These are phyloP conservation scores for Syncephalastrum racemosum DNA, from an alignment of 371 early-diverging fungal species.

Conservation along the genomic window DNA sequence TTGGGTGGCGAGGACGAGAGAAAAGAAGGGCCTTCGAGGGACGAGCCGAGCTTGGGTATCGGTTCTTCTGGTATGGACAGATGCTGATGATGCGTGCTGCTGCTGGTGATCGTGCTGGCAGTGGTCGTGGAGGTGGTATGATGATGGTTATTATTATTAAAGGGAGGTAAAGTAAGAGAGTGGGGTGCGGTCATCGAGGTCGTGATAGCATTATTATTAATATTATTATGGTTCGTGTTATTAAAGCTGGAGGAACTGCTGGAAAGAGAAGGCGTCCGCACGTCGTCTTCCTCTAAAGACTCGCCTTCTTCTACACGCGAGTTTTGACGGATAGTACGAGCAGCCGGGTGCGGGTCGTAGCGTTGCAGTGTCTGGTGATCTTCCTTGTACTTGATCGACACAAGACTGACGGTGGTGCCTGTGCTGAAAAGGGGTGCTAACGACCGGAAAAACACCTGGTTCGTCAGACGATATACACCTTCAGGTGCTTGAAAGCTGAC, in stretches of 20 bases:
- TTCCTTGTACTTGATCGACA: conserved; percentile 64
- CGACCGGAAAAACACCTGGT: conserved; percentile 54
- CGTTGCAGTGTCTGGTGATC: conserved; percentile 29
- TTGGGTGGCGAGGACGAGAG: conserved; percentile 9
- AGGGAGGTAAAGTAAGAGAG: too few relatives aligned
- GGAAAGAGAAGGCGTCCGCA: conserved; percentile 28
- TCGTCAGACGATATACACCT: conserved; percentile 48
- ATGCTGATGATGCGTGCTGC: conserved; percentile 8
- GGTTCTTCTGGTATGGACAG: conserved; percentile 22
- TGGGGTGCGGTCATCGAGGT: conserved; percentile 14
- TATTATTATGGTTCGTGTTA: not conserved
- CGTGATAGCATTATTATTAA: not conserved
- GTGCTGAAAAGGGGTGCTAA: conserved; percentile 49
- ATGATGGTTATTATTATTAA: too few relatives aligned
- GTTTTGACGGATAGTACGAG: conserved; percentile 29
- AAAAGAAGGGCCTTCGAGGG: conserved; percentile 14
- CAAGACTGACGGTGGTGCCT: conserved; percentile 55
- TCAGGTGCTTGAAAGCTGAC: conserved; percentile 53
- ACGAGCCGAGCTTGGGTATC: conserved; percentile 22
- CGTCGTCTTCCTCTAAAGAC: conserved; percentile 27
- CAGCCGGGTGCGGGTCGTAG: conserved; percentile 45
- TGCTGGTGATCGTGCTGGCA: not conserved
- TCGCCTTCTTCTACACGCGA: conserved; percentile 10
- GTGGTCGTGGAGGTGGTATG: not conserved
- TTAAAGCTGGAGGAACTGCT: conserved; percentile 29